Evolutionary conservation across 2,329 filamentous ascomycete species (phyloP).

Genomic region (Xylaria hypoxylon): DNA sequence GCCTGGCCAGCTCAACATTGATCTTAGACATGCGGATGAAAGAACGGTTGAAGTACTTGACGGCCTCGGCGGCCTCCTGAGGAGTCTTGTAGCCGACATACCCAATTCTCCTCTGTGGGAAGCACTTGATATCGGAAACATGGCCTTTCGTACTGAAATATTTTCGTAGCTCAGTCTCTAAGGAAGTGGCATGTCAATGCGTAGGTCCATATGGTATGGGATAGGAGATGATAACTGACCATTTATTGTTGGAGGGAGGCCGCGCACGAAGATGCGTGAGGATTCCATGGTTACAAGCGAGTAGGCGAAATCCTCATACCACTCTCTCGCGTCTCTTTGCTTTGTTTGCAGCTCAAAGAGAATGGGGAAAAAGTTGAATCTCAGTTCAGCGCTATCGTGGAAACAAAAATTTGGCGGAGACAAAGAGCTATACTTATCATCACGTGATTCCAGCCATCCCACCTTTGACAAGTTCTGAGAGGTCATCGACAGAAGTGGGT

Average conservation of each 20-base stretch:
- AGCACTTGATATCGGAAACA: constrained; percentile 92
- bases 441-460: constrained; percentile 34
- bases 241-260: constrained; percentile 85
- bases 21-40: constrained; percentile 98
- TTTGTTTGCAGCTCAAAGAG: constrained; percentile 15
- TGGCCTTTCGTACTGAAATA: constrained; percentile 83
- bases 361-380: constrained; percentile 15
- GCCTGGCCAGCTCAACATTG: constrained; percentile 85
- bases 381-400: not conserved
- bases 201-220: not conserved
- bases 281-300: constrained; percentile 53
- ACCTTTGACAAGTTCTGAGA: not conserved
- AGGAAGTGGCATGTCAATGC: constrained; percentile 24
- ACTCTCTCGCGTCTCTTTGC: constrained; percentile 5
- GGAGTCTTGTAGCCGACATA: constrained; percentile 93
- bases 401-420: constrained; percentile 29
- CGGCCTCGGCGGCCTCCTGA: constrained; percentile 82
- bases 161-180: constrained; percentile 57
- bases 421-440: constrained; percentile 32
- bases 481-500: constrained; percentile 10
- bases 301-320: constrained; percentile 2
- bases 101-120: constrained; percentile 89
- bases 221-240: constrained; percentile 57
- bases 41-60: constrained; percentile 94
- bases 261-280: constrained; percentile 82